Base-by-base conservation (phyloP, 2,329 filamentous ascomycete species). In the Magnaporthiopsis incrustans region DNA sequence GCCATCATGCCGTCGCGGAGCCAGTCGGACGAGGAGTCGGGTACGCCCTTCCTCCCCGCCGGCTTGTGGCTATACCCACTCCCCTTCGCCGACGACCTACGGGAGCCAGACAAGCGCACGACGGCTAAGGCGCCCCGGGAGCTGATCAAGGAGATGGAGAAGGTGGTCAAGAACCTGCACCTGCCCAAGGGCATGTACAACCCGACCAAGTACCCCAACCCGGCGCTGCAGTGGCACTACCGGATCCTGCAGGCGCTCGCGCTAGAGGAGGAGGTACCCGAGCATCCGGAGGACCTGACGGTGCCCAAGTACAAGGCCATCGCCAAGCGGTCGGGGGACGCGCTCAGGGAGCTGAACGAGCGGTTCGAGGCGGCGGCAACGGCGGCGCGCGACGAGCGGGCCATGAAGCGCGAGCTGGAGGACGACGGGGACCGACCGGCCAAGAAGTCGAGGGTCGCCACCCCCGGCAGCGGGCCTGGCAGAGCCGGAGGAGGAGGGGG, bases 141-240 rank as follows among this genome's bases (percentile, higher is more conserved):
- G 7, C 79, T 98, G 11, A 89, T 89, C 15, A 91, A 96, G 70
- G 82, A 85, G 53, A 97, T 97, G 93, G 85, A 91, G 60, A 83
- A 83, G 7, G 85, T 97, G 4, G 80, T 97, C 2, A 89, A 95
- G 72, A 92, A 96, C 69, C 79, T 97, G 0, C 92, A 97, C 73
- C 84, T 99, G 10, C 95, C 95, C 0, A 93, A 91, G 71, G 92
- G 85, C 7, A 81, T 85, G 38, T 99, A 96, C 72, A 89, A 96
- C 68, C 93, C 94, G 1, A 79, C 81, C 1, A 95, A 89, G 71
- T 98, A 97, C 71, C 91, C 95, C 0, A 99, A 99, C 67, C 92
- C 93, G 12, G 85, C 90, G 11, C 81, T 99, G 30, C 95, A 99
- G 77, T 99, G 94, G 93, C 95, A 98, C 77, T 99, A 98, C 79